Evolutionary conservation across 352 stramenopile genomes (phyloP).

Genomic region (Aphanomyces euteiches): DNA sequence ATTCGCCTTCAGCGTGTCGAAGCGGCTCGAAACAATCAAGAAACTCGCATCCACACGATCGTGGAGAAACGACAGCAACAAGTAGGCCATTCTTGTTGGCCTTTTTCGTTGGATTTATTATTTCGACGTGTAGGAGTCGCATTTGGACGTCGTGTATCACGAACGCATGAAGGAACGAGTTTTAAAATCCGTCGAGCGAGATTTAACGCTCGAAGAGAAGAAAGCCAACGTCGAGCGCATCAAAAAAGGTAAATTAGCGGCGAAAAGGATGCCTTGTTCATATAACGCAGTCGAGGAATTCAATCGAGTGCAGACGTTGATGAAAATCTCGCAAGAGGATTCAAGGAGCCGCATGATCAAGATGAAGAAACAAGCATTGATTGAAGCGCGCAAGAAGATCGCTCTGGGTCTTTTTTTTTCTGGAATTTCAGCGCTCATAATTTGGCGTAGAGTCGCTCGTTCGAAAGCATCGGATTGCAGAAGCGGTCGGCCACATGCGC

Average conservation of each 20-base stretch:
- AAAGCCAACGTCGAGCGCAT: conserved; percentile 68
- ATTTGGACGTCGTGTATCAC: conserved; percentile 41
- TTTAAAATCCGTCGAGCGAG: conserved; percentile 53
- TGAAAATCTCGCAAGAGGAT: conserved; percentile 57
- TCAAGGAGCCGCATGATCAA: conserved; percentile 57
- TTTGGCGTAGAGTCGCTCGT: conserved; percentile 44
- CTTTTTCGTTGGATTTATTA: background rate
- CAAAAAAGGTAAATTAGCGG: conserved; percentile 47
- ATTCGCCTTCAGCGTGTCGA: conserved; percentile 62
- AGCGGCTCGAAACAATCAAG: conserved; percentile 42
- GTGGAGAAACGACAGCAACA: conserved; percentile 44
- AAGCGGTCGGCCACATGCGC: conserved; percentile 64
- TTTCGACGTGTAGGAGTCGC: conserved; percentile 33
- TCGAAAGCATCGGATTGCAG: conserved; percentile 60
- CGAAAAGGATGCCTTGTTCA: too few species aligned
- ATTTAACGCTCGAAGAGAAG: conserved; percentile 53
- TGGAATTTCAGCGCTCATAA: too few species aligned
- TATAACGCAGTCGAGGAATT: too few species aligned
- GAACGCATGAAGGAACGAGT: conserved; percentile 48
- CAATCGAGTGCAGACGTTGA: conserved; percentile 51
- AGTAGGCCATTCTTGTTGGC: background rate
- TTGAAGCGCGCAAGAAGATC: conserved; percentile 58
- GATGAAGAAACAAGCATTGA: conserved; percentile 51
- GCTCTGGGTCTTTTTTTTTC: conserved; percentile 32
- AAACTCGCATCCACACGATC: conserved; percentile 42